phyloP scores from a whole-genome alignment of 148 eudicot genomes.

The Silene conica region DNA sequence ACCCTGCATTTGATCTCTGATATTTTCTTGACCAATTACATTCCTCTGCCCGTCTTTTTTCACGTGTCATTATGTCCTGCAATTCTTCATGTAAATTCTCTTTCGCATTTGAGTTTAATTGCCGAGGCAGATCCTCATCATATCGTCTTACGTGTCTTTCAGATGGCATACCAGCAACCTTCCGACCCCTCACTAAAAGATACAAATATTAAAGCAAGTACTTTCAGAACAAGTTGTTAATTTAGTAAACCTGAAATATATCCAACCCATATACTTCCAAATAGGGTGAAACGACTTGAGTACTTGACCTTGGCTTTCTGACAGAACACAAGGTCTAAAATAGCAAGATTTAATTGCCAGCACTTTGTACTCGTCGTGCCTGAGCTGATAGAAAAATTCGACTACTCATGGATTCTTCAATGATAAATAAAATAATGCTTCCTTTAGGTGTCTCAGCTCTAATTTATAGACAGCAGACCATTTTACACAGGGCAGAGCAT shows the following conservation, averaged over 20 bases:
- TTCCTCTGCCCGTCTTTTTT: constrained; percentile 15
- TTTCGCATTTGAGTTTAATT: constrained; percentile 13
- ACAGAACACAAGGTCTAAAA: neutral
- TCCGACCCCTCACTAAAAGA: constrained; percentile 24
- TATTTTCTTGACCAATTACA: constrained; percentile 15
- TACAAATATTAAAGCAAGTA: constrained; percentile 3
- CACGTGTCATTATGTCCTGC: constrained; percentile 11
- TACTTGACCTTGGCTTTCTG: constrained; percentile 9
- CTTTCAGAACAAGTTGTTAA: neutral
- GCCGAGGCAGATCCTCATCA: constrained; percentile 19
- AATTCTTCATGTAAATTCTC: constrained; percentile 19
- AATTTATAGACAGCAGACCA: neutral
- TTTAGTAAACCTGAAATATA: no score
- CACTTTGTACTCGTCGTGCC: neutral
- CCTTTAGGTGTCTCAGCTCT: neutral
- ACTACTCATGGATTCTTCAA: neutral
- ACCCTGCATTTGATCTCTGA: constrained; percentile 17
- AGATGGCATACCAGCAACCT: constrained; percentile 20
- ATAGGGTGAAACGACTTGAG: neutral
- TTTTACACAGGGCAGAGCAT: neutral
- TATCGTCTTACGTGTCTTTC: constrained; percentile 17
- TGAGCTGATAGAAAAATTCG: neutral
- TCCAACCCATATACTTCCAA: neutral
- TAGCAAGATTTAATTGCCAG: neutral
- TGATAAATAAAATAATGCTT: neutral